Percentiles rank a stretch among this genome's conserved stretches.
Evolutionary conservation across 2,329 filamentous ascomycete genomes (phyloP).

Genomic region (Cytospora piceicola): DNA sequence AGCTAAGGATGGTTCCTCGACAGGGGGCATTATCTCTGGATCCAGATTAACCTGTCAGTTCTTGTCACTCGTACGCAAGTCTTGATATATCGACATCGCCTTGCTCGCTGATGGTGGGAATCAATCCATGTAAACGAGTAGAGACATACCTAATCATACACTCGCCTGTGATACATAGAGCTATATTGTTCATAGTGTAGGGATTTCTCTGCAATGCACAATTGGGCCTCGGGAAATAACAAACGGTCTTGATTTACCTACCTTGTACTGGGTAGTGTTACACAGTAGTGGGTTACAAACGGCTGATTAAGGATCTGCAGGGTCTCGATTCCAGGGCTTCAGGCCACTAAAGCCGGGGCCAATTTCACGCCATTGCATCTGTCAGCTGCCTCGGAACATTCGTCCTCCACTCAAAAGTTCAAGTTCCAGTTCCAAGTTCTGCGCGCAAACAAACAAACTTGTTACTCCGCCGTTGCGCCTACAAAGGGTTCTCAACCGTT

Average conservation of each 20-base stretch:
- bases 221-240: too few species aligned
- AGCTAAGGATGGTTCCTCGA: too few species aligned
- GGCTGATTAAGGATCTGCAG: slow-evolving; percentile 2
- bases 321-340: neutral
- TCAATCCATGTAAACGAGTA: too few species aligned
- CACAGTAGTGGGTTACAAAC: neutral
- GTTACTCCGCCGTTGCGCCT: neutral
- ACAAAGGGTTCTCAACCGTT: neutral
- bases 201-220: too few species aligned
- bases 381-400: neutral
- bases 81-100: too few species aligned
- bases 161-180: neutral
- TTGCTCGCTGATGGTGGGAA: too few species aligned
- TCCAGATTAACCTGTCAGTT: too few species aligned
- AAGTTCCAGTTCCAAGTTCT: neutral
- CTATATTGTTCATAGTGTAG: too few species aligned
- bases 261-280: too few species aligned
- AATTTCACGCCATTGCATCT: neutral
- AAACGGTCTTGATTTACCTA: neutral
- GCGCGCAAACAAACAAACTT: neutral
- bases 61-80: too few species aligned
- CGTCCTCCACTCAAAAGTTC: slow-evolving; percentile 22
- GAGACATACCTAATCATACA: too few species aligned
- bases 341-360: neutral
- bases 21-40: too few species aligned